Evolutionary conservation across 164 flowering plant species (phyloP), one percentile per base, ranked within the genome.

Genomic region (Aristolochia californica): DNA sequence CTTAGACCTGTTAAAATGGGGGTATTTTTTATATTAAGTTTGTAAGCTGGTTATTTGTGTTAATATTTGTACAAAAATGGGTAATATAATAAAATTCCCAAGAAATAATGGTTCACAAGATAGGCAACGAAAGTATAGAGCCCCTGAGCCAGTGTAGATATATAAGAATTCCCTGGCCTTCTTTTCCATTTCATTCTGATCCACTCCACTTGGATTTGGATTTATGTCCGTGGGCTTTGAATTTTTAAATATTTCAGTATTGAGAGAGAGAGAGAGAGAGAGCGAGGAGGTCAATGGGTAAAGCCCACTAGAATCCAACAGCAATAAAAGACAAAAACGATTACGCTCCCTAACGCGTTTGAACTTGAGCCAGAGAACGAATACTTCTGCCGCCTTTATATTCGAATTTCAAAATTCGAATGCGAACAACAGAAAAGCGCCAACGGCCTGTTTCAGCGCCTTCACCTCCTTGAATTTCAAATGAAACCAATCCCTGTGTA

Each of bases 91-190:
- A 27, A 53, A 2, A 94, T 86, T 58, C 93, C 85, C 61, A 87
- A 94, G 86, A 89, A 94, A 66, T 90, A 94, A 73, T 90, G 96
- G 71, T 94, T 97, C 44, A 80, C 83, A 72, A 90, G 65, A 66
- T 90, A 90, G 10, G 96, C 95, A 14, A 77, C 78, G 4, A 94
- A 95, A 20, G 99, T 97, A 58, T 89, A 89, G n/a, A 89, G 77
- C n/a, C 34, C 97, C 97, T 4, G 85, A 83, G 22, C 97, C 97
- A 30, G 90, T 87, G 76, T 87, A 93, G 43, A 89, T 82, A 70
- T 88, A 85, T 48, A 88, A 94, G 57, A 73, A 85, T 54, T 83
- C 97, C 70, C 87, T 90, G 0, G 96, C 87, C 68, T 84, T 89
- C 68, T 78, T 78, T 62, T 85, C 91, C 97, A 85, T 87, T n/a